A percentile compares a stretch with the other conserved stretches of the same genome.
Conservation (phyloP, 225 moss, liverwort and hornwort species). For the Sphagnum tenellum region DNA sequence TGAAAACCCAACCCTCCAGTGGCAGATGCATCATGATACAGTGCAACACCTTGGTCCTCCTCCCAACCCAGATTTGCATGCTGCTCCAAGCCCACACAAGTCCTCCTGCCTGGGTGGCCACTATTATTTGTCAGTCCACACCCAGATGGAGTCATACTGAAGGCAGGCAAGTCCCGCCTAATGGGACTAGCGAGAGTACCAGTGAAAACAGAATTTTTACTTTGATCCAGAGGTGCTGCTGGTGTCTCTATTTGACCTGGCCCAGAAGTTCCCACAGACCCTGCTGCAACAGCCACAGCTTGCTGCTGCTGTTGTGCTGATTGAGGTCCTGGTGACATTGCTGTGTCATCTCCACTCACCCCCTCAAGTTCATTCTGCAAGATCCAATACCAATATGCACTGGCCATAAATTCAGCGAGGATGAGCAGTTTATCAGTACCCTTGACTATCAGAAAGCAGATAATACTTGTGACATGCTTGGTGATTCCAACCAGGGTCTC, state of each 20-base stretch:
- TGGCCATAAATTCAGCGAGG: no score
- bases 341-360: constrained; percentile 71
- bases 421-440: neutral
- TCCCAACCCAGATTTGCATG: constrained; percentile 43
- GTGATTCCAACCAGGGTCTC: no score
- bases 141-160: constrained; percentile 37
- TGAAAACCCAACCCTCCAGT: constrained; percentile 32
- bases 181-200: constrained; percentile 90
- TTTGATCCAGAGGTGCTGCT: constrained; percentile 48
- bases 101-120: constrained; percentile 52
- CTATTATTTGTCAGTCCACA: constrained; percentile 43
- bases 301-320: constrained; percentile 51
- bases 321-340: constrained; percentile 85
- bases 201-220: constrained; percentile 78
- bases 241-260: constrained; percentile 29
- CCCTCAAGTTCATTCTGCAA: constrained; percentile 77
- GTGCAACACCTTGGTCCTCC: constrained; percentile 30
- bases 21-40: constrained; percentile 20
- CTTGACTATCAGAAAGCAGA: neutral
- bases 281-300: constrained; percentile 6
- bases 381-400: constrained; percentile 3
- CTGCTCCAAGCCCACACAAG: constrained; percentile 41
- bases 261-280: constrained; percentile 32
- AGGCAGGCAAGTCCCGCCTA: constrained; percentile 72
- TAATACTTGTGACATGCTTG: neutral